Conservation (phyloP, 495 filamentous ascomycete species). For the Penicillium daleae region DNA sequence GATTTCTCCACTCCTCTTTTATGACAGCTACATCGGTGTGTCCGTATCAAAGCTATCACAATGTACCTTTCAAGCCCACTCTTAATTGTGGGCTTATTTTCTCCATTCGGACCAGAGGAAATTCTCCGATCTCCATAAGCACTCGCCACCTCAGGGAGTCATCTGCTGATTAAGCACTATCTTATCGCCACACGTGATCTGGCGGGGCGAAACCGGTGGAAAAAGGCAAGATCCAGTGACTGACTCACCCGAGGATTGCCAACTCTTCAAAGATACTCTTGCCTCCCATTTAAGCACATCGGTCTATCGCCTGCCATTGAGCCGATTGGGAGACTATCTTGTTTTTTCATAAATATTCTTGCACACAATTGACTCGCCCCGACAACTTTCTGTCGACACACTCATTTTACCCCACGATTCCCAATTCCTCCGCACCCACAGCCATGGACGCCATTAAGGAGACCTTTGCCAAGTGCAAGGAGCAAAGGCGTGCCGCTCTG, state of each 20-base stretch:
- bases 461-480: slow-evolving; percentile 87
- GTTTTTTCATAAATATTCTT: background rate
- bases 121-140: background rate
- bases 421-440: slow-evolving; percentile 13
- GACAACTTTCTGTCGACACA: slow-evolving; percentile 13
- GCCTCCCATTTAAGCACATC: slow-evolving; percentile 32
- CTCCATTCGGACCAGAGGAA: background rate
- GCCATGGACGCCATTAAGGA: slow-evolving; percentile 79
- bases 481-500: slow-evolving; percentile 66
- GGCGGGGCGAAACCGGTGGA: slow-evolving; percentile 17
- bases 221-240: slow-evolving; percentile 16
- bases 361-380: slow-evolving; percentile 11
- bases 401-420: slow-evolving; percentile 22
- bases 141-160: background rate
- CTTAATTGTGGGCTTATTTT: background rate
- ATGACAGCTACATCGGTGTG: background rate
- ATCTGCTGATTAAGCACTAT: slow-evolving; percentile 9
- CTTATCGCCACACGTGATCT: slow-evolving; percentile 20
- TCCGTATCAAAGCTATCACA: background rate
- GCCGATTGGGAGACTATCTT: slow-evolving; percentile 3
- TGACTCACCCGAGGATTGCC: slow-evolving; percentile 21
- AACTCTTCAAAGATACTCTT: slow-evolving; percentile 28
- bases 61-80: background rate
- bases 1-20: background rate
- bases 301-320: background rate